Percentiles rank a stretch among this genome's conserved stretches.
Evolutionary conservation across 106 monocot species (phyloP).

Genomic region (Cymbidium sinense): DNA sequence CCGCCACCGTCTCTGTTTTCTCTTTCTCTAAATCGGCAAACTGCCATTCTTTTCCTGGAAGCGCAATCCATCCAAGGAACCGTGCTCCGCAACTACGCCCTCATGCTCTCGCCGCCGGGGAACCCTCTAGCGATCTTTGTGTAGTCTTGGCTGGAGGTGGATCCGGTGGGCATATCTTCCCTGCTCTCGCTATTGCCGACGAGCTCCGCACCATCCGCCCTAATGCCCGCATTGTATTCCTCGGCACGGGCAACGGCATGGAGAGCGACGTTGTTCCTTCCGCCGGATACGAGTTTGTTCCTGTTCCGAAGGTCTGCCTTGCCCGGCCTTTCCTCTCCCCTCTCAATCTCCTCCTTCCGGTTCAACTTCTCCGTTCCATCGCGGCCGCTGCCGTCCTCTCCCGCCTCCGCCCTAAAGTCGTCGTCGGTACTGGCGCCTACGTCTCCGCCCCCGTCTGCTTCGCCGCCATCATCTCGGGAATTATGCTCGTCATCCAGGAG

Average conservation of each 20-base stretch:
- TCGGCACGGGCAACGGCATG: constrained; percentile 23
- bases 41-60: constrained; percentile 2
- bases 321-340: too few relatives aligned
- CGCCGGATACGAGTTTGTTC: constrained; percentile 22
- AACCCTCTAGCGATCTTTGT: constrained; percentile 2
- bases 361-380: constrained; percentile 22
- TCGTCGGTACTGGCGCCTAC: constrained; percentile 35
- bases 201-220: constrained; percentile 16
- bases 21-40: not conserved
- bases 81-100: not conserved
- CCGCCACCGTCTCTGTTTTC: not conserved
- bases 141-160: constrained; percentile 31
- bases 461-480: constrained; percentile 24
- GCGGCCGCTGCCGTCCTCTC: constrained; percentile 10
- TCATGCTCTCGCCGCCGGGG: not conserved
- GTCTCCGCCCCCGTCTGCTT: constrained; percentile 29
- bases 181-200: constrained; percentile 40
- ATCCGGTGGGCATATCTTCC: constrained; percentile 37
- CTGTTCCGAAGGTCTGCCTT: constrained; percentile 20
- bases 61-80: not conserved
- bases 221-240: constrained; percentile 17
- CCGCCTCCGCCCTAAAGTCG: constrained; percentile 20
- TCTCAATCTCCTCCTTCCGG: constrained; percentile 34
- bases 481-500: constrained; percentile 34
- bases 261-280: constrained; percentile 23